Conservation (phyloP, 441 rosid species). For the Populus hybrid region DNA sequence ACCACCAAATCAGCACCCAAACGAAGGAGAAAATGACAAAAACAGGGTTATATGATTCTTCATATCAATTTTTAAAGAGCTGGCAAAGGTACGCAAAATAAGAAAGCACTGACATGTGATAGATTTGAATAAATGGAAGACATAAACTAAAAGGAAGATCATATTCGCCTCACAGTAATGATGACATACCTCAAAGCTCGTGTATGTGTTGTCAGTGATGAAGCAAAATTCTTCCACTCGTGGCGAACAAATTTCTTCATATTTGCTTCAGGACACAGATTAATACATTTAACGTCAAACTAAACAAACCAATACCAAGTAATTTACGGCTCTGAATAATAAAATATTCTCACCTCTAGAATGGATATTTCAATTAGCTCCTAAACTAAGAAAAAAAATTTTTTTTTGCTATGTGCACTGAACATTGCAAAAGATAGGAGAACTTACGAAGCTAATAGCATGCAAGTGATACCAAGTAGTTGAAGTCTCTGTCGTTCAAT, state of each 20-base stretch:
- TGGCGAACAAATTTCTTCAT: slow-evolving; percentile 67
- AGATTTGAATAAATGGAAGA: not conserved
- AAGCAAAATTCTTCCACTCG: slow-evolving; percentile 50
- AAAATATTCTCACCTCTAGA: no score
- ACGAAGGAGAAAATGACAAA: no score
- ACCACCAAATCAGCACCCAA: not conserved
- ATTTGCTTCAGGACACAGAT: slow-evolving; percentile 50
- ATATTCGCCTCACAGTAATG: not conserved
- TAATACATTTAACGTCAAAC: slow-evolving; percentile 13
- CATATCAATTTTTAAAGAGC: not conserved
- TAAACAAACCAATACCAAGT: not conserved
- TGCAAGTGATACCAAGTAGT: slow-evolving; percentile 86
- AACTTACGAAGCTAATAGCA: slow-evolving; percentile 96
- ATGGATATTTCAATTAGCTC: no score
- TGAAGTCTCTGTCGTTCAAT: slow-evolving; percentile 77
- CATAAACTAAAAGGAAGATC: not conserved
- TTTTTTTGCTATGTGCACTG: not conserved
- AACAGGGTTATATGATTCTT: not conserved
- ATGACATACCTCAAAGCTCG: slow-evolving; percentile 37
- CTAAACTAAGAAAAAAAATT: no score
- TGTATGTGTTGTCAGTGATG: slow-evolving; percentile 51
- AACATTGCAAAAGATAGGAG: slow-evolving; percentile 11
- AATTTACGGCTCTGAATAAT: not conserved
- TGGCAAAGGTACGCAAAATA: slow-evolving; percentile 1
- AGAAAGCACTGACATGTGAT: not conserved